Evolutionary conservation across 2,329 filamentous ascomycete species (phyloP), one percentile per base, ranked within the genome.

Genomic region (Chaetomiaceae sp.): DNA sequence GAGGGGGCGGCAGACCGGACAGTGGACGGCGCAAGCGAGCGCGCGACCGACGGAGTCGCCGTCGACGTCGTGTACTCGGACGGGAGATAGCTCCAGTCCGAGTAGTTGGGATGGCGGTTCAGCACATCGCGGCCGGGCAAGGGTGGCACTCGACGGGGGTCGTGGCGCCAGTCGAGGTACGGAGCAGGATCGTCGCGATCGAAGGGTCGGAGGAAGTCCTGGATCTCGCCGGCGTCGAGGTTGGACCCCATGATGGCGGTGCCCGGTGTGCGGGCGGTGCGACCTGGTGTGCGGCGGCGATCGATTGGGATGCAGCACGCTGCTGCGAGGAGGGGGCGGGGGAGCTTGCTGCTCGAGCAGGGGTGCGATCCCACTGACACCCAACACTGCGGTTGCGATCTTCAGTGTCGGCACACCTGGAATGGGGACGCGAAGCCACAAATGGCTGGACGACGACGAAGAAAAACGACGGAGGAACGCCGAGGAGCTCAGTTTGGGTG

Each of bases 61-160:
- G 45, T 33, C 6, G 37, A 15, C 18, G 39, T 19, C 17, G 47
- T 26, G 38, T 35, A 44, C n/a, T 52, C 42, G 27, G 19, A 44
- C 24, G 15, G 34, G 3, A 19, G 20, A 7, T 34, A 26, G 26
- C 38, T 29, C 14, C 26, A 18, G 15, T 42, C 10, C 6, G 26
- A 29, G 20, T 20, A 35, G 40, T 14, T 14, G 19, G 4, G 9
- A 29, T 32, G 33, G n/a, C n/a, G n/a, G 18, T 29, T 32, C n/a
- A 22, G 18, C 40, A 38, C 20, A 18, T 22, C 15, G 22, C n/a
- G 3, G 19, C 10, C n/a, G 14, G 14, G 38, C 29, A 36, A 18
- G 27, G 26, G 14, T 27, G 9, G 19, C 19, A 20, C 9, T 33
- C 22, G 33, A 19, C 44, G 48, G 3, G 48, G 43, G 1, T 22